Evolutionary conservation across 2,329 filamentous ascomycete genomes (phyloP), one percentile per base, ranked within the genome.

Genomic region (Penicillium sumatraense): DNA sequence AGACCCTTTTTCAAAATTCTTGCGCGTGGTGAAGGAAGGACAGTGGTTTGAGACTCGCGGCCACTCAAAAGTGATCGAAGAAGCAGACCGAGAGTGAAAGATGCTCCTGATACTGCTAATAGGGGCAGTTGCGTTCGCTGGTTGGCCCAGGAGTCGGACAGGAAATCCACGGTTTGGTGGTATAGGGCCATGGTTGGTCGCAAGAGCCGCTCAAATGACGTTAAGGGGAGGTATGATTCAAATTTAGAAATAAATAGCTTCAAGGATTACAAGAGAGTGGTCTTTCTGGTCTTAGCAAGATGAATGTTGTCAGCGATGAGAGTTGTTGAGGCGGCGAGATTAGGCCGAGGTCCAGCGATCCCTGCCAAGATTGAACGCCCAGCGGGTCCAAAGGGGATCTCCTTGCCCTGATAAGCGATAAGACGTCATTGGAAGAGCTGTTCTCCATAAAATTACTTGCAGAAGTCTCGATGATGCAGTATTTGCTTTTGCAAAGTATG

Each of bases 1-100:
- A 76, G 59, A 5, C 62, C 58, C 5, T 72, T 64, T 9, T 72
- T 64, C 10, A 77, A 61, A 6, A 75, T 56, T 7, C 65, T 69
- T 35, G 61, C 60, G 16, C 71, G 68, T 13, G 78, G 78, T 2
- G 77, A 79, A 14, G 57, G 61, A 20, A 76, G 61, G 16, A 74
- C 50, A 2, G 50, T 50, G 18, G 58, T 52, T 3, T 36, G 27
- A 9, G 54, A 54, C 33, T 56, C 52, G 40, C 59, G 41, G 13
- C 33, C 57, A 2, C 57, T 54, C 16, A 72, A 61, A 27, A 72
- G 27, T 2, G 69, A 69, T 31, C 65, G 69, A 52, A 72, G 56
- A 0, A 72, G 52, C 18, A 75, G 45, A 21, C 70, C 72, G 35
- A 73, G 56, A 33, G 71, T 70, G 44, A 75, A 62, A 0, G 73